Evolutionary conservation across 306 rosid genomes (phyloP), one percentile per base, ranked within the genome.

Genomic region (Echinosophora koreensis): DNA sequence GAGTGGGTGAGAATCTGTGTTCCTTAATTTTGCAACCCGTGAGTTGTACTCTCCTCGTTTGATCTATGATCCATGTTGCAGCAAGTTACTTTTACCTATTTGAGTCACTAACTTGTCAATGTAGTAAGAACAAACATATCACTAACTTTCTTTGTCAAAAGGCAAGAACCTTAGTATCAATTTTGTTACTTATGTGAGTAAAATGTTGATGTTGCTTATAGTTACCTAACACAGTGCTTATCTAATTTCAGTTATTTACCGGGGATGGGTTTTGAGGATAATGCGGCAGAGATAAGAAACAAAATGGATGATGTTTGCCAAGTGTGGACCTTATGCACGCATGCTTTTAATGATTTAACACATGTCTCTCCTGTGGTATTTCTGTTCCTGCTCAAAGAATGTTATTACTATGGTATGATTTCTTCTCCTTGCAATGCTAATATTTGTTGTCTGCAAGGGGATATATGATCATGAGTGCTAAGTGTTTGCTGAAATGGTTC

Each of bases 321-420:
- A 56, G 44, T 65, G 14, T 64, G 79, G 84, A 83, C 86, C 58
- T 66, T 96, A 68, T 84, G 90, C 56, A 69, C 52, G 71, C 98
- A 96, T 85, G 86, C 96, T 12, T 93, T 91, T 71, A 82, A 79
- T 69, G 89, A 96, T 81, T 82, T 96, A 34, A 54, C 79, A 15
- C 86, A 83, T 71, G 90, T 91, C 51, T 82, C 99, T 65, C 99
- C 98, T 0, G 82, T 88, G 81, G 90, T 92, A 54, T 96, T 96
- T 84, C 27, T 96, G 61, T 87, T 82, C 83, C 93, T 92, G 66
- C 84, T 96, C 78, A 96, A 91, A 86, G 94, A 87, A 73, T 96
- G 93, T 63, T 91, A 96, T 78, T 73, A 77, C 72, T 67, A 77
- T 84, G 98, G 98, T 95, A 90, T 39, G 96, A 4, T 34, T 50